Evolutionary conservation across 1,284 basidiomycete species (phyloP).

Genomic region (Pyrrhoderma noxium): DNA sequence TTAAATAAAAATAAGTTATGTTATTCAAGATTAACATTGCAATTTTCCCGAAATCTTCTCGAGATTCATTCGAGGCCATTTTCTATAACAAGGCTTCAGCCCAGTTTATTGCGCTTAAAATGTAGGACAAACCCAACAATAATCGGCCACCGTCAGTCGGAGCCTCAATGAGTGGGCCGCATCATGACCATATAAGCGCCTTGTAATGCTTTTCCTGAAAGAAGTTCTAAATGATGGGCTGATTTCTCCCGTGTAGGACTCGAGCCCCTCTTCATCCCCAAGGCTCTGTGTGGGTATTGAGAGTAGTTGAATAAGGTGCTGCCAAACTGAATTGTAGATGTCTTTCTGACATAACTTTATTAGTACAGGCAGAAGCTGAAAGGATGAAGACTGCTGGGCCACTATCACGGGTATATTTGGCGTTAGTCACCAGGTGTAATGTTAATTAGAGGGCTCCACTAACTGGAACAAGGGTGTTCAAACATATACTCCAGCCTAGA

Average conservation of each 20-base stretch:
- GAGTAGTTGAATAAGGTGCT: slow-evolving; percentile 41
- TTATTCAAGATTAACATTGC: slow-evolving; percentile 41
- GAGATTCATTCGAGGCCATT: slow-evolving; percentile 35
- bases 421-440: no score
- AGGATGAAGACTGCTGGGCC: slow-evolving; percentile 39
- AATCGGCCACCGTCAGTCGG: slow-evolving; percentile 50
- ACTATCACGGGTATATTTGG: slow-evolving; percentile 27
- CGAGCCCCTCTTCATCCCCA: slow-evolving; percentile 26
- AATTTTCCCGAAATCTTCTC: slow-evolving; percentile 39
- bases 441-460: no score
- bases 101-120: background rate
- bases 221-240: slow-evolving; percentile 31
- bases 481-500: slow-evolving; percentile 33
- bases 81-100: slow-evolving; percentile 30
- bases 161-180: slow-evolving; percentile 44
- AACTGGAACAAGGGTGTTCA: slow-evolving; percentile 31
- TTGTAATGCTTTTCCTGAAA: slow-evolving; percentile 43
- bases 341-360: slow-evolving; percentile 33
- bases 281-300: slow-evolving; percentile 28
- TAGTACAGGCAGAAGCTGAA: slow-evolving; percentile 47
- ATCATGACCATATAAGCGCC: slow-evolving; percentile 57
- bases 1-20: slow-evolving; percentile 48
- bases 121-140: slow-evolving; percentile 48
- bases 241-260: slow-evolving; percentile 25
- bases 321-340: slow-evolving; percentile 34